These are phyloP conservation scores for Smallanthus sonchifolius DNA, from an alignment of 129 eudicot genomes.

Conservation along the genomic window DNA sequence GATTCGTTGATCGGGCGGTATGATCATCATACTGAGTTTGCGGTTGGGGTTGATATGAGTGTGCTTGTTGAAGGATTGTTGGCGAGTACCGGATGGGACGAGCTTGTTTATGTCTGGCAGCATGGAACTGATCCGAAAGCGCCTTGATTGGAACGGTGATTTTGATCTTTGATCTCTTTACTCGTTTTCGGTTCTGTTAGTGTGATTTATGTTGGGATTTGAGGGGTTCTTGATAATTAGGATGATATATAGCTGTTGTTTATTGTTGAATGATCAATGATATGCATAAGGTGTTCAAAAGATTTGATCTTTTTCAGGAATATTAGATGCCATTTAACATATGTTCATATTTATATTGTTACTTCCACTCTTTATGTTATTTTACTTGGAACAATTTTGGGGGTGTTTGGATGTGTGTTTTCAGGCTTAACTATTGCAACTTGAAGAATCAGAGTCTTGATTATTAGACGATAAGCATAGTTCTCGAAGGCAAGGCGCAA, in stretches of 20 bases:
- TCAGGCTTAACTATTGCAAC: neutral
- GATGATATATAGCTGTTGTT: conserved; percentile 12
- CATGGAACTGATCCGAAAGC: conserved; percentile 98
- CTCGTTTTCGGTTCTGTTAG: neutral
- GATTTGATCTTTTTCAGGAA: conserved; percentile 13
- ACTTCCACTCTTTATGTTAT: neutral
- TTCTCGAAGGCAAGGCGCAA: too few species aligned
- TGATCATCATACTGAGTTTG: conserved; percentile 97
- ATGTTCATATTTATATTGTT: neutral
- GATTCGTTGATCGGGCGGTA: conserved; percentile 94
- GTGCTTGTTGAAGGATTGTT: conserved; percentile 93
- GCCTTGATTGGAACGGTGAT: conserved; percentile 33
- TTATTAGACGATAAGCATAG: neutral
- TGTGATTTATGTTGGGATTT: conserved; percentile 26
- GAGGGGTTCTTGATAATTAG: conserved; percentile 24
- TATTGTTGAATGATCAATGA: conserved; percentile 24
- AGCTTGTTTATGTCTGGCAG: conserved; percentile 96
- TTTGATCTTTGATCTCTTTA: neutral
- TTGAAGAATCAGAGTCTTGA: neutral
- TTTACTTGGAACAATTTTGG: neutral
- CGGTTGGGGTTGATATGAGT: conserved; percentile 98
- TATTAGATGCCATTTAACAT: neutral
- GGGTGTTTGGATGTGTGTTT: neutral
- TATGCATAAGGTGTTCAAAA: conserved; percentile 14
- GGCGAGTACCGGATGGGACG: conserved; percentile 99